Evolutionary conservation across 2,329 filamentous ascomycete genomes (phyloP).

Genomic region (Sporothrix protearum): DNA sequence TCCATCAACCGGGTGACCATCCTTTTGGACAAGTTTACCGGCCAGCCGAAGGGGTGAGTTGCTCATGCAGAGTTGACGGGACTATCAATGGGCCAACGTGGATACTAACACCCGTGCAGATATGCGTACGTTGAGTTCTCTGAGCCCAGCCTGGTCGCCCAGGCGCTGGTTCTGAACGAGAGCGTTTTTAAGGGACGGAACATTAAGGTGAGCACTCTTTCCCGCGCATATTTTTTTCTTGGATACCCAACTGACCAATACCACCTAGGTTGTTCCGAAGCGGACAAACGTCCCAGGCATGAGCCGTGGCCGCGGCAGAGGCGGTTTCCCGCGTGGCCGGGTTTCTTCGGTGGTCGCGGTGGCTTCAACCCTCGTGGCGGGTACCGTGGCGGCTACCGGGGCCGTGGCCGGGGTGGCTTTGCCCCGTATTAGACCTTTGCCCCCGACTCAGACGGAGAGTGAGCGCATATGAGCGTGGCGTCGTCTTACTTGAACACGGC

Average conservation of each 20-base stretch:
- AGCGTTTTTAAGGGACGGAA: constrained; percentile 92
- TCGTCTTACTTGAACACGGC: too few relatives aligned
- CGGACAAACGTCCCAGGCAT: constrained; percentile 95
- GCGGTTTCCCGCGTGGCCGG: constrained; percentile 52
- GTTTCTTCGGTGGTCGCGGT: constrained; percentile 50
- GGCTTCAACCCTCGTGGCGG: constrained; percentile 51
- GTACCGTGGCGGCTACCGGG: constrained; percentile 62
- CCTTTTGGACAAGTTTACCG: constrained; percentile 94
- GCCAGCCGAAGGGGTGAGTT: constrained; percentile 94
- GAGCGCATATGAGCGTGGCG: neutral
- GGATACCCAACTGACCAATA: neutral
- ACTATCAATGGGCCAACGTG: too few relatives aligned
- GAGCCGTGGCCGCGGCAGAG: constrained; percentile 67
- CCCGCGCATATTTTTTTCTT: neutral
- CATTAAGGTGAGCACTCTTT: constrained; percentile 58
- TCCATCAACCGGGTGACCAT: constrained; percentile 98
- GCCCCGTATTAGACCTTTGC: constrained; percentile 14
- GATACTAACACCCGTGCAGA: constrained; percentile 46
- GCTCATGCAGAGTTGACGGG: too few relatives aligned
- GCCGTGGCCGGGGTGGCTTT: constrained; percentile 49
- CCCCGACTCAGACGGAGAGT: too few relatives aligned
- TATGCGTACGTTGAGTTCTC: constrained; percentile 99
- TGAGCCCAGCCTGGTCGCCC: constrained; percentile 86
- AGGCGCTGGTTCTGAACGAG: constrained; percentile 93
- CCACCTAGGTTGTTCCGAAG: constrained; percentile 68